Evolutionary conservation across 257 asterid species (phyloP).

Genomic region (Fraxinus pennsylvanica): DNA sequence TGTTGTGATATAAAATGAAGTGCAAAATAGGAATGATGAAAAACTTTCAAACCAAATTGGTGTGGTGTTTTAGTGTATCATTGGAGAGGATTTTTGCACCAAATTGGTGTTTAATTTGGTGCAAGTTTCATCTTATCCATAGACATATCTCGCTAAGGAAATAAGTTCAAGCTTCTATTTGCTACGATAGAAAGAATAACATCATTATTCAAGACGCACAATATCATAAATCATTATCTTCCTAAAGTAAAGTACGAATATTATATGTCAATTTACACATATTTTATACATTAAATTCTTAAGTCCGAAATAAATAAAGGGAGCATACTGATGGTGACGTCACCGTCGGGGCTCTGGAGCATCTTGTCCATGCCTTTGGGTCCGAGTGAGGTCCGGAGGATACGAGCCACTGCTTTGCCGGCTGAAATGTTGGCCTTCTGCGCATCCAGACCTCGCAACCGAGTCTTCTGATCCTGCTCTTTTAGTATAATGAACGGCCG

Average conservation of each 20-base stretch:
- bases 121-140: neutral
- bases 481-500: slow-evolving; percentile 80
- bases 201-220: neutral
- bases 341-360: slow-evolving; percentile 98
- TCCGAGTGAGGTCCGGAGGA: slow-evolving; percentile 84
- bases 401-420: slow-evolving; percentile 91
- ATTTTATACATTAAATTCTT: neutral
- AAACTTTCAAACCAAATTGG: too few species aligned
- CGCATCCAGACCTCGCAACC: slow-evolving; percentile 95
- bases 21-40: too few species aligned
- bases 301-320: neutral
- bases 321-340: slow-evolving; percentile 75
- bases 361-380: slow-evolving; percentile 99
- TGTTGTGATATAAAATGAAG: too few species aligned
- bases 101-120: too few species aligned
- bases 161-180: neutral
- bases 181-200: neutral
- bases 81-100: too few species aligned
- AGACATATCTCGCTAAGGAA: neutral
- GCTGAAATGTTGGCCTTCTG: slow-evolving; percentile 90
- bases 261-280: neutral
- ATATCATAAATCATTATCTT: neutral
- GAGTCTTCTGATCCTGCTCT: slow-evolving; percentile 82
- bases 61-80: too few species aligned
- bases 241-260: neutral